Evolutionary conservation across 495 filamentous ascomycete species (phyloP).

Genomic region (Aspergillus avenaceus): DNA sequence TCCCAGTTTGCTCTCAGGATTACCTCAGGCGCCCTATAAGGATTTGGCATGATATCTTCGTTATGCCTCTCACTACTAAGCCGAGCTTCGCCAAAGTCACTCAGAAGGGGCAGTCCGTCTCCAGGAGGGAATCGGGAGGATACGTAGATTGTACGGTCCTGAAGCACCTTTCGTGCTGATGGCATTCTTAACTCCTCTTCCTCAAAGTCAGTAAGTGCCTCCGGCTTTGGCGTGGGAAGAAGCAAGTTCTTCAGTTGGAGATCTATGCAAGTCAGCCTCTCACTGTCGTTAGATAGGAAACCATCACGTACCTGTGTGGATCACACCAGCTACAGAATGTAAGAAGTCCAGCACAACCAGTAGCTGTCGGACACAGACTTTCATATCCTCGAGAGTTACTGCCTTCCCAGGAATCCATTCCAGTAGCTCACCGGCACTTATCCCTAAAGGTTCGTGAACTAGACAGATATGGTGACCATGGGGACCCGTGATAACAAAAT

Average conservation of each 20-base stretch:
- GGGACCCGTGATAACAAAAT: conserved; percentile 20
- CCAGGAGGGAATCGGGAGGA: conserved; percentile 1
- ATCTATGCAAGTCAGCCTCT: conserved; percentile 1
- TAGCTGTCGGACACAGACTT: conserved; percentile 17
- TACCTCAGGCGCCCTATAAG: conserved; percentile 29
- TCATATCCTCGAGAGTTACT: conserved; percentile 15
- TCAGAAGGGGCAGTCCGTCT: conserved; percentile 16
- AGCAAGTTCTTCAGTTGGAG: conserved; percentile 17
- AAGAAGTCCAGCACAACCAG: conserved; percentile 36
- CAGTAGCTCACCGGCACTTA: conserved; percentile 2
- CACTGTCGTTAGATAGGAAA: background rate
- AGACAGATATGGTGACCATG: conserved; percentile 29
- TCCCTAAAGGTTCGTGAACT: conserved; percentile 24
- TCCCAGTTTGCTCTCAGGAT: conserved; percentile 32
- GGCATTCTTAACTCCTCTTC: conserved; percentile 1
- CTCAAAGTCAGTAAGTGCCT: conserved; percentile 12
- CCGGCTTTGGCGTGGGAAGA: conserved; percentile 7
- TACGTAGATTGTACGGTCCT: conserved; percentile 20
- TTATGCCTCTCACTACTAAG: conserved; percentile 20
- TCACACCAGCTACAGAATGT: conserved; percentile 29
- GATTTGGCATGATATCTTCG: conserved; percentile 14
- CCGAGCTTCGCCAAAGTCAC: conserved; percentile 26
- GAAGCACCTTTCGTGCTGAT: conserved; percentile 17
- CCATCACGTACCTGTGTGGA: conserved; percentile 40
- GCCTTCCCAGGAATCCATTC: conserved; percentile 5